A percentile compares a stretch with the other conserved stretches of the same genome.
Conservation (phyloP, 768 basidiomycete species). For the Russula lepida region DNA sequence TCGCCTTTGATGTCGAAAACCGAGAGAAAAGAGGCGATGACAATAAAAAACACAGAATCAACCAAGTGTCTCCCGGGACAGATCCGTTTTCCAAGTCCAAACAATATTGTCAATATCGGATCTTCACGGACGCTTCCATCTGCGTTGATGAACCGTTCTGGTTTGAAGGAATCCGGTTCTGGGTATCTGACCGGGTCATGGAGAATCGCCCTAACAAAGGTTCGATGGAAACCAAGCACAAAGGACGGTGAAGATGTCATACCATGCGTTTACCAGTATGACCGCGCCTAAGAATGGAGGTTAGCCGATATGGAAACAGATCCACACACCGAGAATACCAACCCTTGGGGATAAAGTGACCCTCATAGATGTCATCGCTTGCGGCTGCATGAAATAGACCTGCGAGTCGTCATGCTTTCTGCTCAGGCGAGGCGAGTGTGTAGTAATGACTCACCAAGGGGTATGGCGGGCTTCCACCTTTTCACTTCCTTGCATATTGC, state of each 20-base stretch:
- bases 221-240: background rate
- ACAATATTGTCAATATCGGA: background rate
- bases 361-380: background rate
- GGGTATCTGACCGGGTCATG: background rate
- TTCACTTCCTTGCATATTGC: background rate
- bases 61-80: background rate
- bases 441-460: background rate
- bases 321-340: background rate
- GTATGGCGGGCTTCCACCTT: background rate
- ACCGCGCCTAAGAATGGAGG: background rate
- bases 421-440: background rate
- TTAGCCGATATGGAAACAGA: background rate
- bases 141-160: background rate
- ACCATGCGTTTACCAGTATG: background rate
- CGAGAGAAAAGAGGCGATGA: background rate
- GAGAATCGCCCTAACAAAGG: background rate
- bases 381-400: background rate
- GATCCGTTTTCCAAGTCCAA: background rate
- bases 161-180: background rate
- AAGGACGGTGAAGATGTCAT: too few species aligned
- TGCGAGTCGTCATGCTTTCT: background rate
- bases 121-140: background rate
- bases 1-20: background rate
- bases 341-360: background rate
- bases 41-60: background rate